Evolutionary conservation across 2,329 filamentous ascomycete species (phyloP).

Genomic region (Paraphoma sp.): DNA sequence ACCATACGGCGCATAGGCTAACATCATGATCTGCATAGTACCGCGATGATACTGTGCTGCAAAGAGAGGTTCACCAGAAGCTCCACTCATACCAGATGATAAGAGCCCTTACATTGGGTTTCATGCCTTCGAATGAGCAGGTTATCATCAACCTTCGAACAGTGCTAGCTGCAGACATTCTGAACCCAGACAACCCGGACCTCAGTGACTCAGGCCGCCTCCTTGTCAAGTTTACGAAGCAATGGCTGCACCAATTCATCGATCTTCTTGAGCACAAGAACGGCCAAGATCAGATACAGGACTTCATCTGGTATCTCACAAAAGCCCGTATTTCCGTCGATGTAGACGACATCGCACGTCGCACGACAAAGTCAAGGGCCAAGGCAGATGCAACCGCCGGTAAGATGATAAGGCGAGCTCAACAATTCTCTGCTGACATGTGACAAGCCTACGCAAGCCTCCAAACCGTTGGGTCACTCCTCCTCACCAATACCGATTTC

Average conservation of each 20-base stretch:
- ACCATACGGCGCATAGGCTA: not conserved
- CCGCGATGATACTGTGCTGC: conserved; percentile 76
- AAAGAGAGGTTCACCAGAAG: conserved; percentile 79
- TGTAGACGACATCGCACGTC: conserved; percentile 66
- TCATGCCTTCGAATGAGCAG: conserved; percentile 92
- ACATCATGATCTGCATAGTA: conserved; percentile 53
- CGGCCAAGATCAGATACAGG: conserved; percentile 81
- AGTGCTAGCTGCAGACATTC: conserved; percentile 75
- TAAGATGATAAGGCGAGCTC: conserved; percentile 44
- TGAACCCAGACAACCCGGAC: conserved; percentile 76
- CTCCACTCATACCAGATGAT: conserved; percentile 93
- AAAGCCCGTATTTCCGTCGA: conserved; percentile 76
- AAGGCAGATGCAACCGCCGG: conserved; percentile 76
- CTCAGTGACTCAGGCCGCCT: conserved; percentile 79
- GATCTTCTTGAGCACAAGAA: conserved; percentile 86
- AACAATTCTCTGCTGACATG: conserved; percentile 22
- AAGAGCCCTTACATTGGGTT: conserved; percentile 80
- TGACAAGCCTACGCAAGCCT: conserved; percentile 76
- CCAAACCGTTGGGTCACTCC: conserved; percentile 80
- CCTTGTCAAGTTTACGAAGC: conserved; percentile 73
- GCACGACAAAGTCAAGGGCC: conserved; percentile 67
- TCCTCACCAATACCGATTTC: conserved; percentile 90
- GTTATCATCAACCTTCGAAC: conserved; percentile 79
- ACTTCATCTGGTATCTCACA: conserved; percentile 85
- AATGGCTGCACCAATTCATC: conserved; percentile 81